phyloP scores from a whole-genome alignment of 2,329 filamentous ascomycete species.

The Colletotrichum brevisporum region DNA sequence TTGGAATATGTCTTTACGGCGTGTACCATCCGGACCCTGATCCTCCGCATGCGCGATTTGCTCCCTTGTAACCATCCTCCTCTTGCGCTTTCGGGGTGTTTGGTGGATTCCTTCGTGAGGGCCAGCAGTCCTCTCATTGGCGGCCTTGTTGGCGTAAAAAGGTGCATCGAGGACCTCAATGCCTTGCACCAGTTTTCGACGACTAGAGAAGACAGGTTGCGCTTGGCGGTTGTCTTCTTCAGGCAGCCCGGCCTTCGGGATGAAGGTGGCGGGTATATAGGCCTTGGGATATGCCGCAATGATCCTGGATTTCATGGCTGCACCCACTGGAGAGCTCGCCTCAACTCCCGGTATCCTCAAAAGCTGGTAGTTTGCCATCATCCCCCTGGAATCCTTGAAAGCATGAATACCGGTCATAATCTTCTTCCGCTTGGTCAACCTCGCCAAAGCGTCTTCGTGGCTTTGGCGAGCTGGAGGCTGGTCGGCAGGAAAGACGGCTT shows the following conservation, averaged over 20 bases:
- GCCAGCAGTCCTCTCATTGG: slow-evolving; percentile 25
- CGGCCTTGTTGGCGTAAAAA: slow-evolving; percentile 56
- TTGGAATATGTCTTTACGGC: slow-evolving; percentile 35
- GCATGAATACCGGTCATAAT: slow-evolving; percentile 60
- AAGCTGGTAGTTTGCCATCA: slow-evolving; percentile 60
- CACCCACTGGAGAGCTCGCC: slow-evolving; percentile 58
- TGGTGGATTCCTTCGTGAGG: slow-evolving; percentile 17
- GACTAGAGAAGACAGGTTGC: slow-evolving; percentile 41
- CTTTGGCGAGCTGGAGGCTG: slow-evolving; percentile 57
- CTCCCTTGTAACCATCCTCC: slow-evolving; percentile 32
- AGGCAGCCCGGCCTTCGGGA: slow-evolving; percentile 42
- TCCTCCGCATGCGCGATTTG: slow-evolving; percentile 33
- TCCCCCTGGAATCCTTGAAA: slow-evolving; percentile 57
- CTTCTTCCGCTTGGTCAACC: slow-evolving; percentile 53
- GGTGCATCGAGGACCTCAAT: slow-evolving; percentile 66
- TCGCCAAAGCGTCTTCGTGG: slow-evolving; percentile 55
- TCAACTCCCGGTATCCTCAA: slow-evolving; percentile 59
- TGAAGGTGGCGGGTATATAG: slow-evolving; percentile 58
- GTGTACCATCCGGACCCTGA: slow-evolving; percentile 23
- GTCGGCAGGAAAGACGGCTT: slow-evolving; percentile 55
- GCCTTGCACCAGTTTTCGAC: slow-evolving; percentile 53
- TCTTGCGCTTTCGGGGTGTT: slow-evolving; percentile 33
- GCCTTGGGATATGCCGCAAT: slow-evolving; percentile 57
- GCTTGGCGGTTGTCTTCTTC: slow-evolving; percentile 41
- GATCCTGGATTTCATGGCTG: slow-evolving; percentile 61